Evolutionary conservation across 306 rosid species (phyloP), one percentile per base, ranked within the genome.

Genomic region (Fragaria ananassa): DNA sequence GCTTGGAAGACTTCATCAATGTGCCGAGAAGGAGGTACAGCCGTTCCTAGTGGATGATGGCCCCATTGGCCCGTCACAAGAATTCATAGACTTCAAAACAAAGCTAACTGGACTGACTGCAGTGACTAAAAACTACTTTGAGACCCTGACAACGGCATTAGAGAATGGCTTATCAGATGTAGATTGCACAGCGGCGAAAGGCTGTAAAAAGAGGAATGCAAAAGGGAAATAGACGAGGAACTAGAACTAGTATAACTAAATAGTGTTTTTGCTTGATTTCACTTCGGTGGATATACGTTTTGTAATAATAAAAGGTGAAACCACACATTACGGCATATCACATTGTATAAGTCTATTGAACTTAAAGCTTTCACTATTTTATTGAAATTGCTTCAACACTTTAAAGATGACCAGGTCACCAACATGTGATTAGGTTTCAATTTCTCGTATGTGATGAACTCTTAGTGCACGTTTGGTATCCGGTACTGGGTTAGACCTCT

Each of bases 1-100:
- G 75, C 65, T 78, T 86, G 82, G 88, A 86, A 75, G 49, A 73
- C 85, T 88, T 44, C 85, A 78, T 19, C 54, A 70, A 0, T 72
- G 51, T 45, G 77, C 80, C 3, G 80, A 86, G 74, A 23, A 6
- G 71, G 84, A 78, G 51, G 4, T 81, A 8, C 31, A 3, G 0
- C 46, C 41, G 21, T 75, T 79, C 56, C 44, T 81, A 1, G 41
- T 29, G 17, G 66, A 61, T 12, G 39, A 29, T 61, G 14, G 8
- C 12, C 79, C 2, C 60, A 42, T 42, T 42, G 46, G 73, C 2
- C 34, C 25, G 53, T 25, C 60, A 3, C 10, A 34, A 5, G 67
- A 62, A 1, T 72, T 79, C 42, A 11, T 19, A 5, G n/a, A 31
- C 10, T 77, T 74, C 42, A 51, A 35, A 1, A 1, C 0, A 53